Evolutionary conservation across 345 rosid genomes (phyloP), one percentile per base, ranked within the genome.

Genomic region (Eucalyptus pauciflora): DNA sequence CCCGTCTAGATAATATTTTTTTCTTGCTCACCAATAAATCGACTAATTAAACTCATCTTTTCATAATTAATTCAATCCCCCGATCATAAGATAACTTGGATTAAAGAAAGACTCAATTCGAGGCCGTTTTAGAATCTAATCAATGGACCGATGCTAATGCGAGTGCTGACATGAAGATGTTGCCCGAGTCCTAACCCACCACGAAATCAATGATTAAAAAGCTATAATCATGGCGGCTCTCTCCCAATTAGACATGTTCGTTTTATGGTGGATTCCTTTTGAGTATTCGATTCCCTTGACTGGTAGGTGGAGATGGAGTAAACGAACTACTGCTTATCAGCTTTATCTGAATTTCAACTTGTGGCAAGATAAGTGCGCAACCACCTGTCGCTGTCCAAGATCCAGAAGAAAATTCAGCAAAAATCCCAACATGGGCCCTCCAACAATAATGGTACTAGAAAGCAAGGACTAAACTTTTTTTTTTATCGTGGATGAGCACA

Each of bases 1-100:
- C 4, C 13, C 8, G 0, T 76, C 62, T 3, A 37, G 46, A 76
- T 76, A 37, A 76, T 37, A 76, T 18, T 76, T 10, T 37, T 37
- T 76, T 45, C 46, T 76, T 6, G 4, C 12, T 76, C 27, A 4
- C 27, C 24, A 10, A 37, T 76, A 37, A 64, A 64, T 14, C 2
- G 2, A 18, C 5, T 76, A 76, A 76, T 37, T 18, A 10, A 37
- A 76, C 24, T 17, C 7, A 17, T 17, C 45, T 71, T 71, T 37
- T 25, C 20, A 31, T 67, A 31, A 31, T 56, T 22, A 56, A 56
- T 56, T 56, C 60, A 56, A 56, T 56, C 60, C 27, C 60, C 2
- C 12, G 41, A 41, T 41, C 41, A 41, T 41, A 24, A 56, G 62
- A 24, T 0, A 16, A 24, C 13, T 56, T 56, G 13, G 6, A 56